These are phyloP conservation scores for Fusarium longipes DNA, from an alignment of 2,329 filamentous ascomycete genomes.

Conservation along the genomic window DNA sequence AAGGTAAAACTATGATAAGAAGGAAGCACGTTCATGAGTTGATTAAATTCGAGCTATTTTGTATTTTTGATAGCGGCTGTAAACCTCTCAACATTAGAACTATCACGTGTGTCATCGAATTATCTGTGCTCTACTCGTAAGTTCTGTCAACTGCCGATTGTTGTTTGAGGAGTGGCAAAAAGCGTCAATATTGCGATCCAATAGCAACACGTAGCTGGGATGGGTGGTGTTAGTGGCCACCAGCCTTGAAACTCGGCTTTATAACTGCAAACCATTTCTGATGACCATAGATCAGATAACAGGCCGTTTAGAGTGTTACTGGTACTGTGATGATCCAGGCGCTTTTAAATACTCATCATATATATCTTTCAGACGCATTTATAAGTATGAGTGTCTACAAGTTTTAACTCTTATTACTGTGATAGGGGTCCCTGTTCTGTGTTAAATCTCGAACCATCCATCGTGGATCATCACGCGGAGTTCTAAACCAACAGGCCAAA, in stretches of 20 bases:
- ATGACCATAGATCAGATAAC: not conserved
- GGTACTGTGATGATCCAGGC: accelerated
- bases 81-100: too few species aligned
- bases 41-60: too few species aligned
- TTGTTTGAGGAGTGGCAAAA: slow-evolving; percentile 13
- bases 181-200: slow-evolving; percentile 23
- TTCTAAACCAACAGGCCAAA: slow-evolving; percentile 36
- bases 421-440: slow-evolving; percentile 19
- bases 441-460: slow-evolving; percentile 28
- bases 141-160: slow-evolving; percentile 10
- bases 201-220: not conserved
- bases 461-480: slow-evolving; percentile 26
- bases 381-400: not conserved
- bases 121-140: not conserved
- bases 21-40: too few species aligned
- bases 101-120: not conserved
- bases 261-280: not conserved
- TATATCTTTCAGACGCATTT: accelerated
- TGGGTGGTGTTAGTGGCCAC: slow-evolving; percentile 13
- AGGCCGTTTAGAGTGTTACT: accelerated
- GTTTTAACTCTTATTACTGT: slow-evolving; percentile 1
- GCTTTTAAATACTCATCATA: accelerated
- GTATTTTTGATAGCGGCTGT: too few species aligned
- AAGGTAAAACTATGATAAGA: too few species aligned
- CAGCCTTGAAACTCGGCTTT: not conserved